Evolutionary conservation across 139 green algal species (phyloP), one percentile per base, ranked within the genome.

Genomic region (Eudorina sp.): DNA sequence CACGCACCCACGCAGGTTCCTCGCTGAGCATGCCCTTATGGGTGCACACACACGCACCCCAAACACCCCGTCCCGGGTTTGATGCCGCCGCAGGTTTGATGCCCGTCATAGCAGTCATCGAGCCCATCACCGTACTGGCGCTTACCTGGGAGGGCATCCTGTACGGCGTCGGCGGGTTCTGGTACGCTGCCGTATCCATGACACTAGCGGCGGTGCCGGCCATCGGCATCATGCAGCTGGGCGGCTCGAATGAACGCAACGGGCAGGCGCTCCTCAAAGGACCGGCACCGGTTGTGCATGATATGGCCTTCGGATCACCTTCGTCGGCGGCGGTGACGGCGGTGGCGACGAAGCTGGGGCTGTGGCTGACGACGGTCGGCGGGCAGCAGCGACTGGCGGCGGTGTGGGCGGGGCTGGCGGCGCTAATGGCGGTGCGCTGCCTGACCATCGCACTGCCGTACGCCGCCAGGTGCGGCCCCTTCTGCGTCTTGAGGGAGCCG

Each of bases 91-190:
- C 77, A 91, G 70, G 31, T 27, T 70, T 98, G 13, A 88, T 97
- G 75, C 95, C 94, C 1, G 51, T 97, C 14, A 91, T 95, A 0
- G 70, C 95, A 0, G 53, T 78, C 41, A 94, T 93, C 43, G 91
- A 97, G 88, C 96, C 96, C 0, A 62, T 98, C 46, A 97, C 96
- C 38, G 93, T 94, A 0, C 68, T 94, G 0, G 96, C 95, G 6
- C 97, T 97, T 90, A 94, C 95, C 3, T 90, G 94, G 70, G 96
- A 98, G 83, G 96, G 96, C 46, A 83, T 97, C 34, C 80, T 98
- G 45, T 95, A 96, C 46, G 96, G 96, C 0, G 92, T 91, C 0
- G 81, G 79, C 1, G 96, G 96, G 62, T 98, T 97, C 85, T 86
- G 83, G 40, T 97, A 94, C 77, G 89, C 95, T 60, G 94, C 87